phyloP scores from a whole-genome alignment of 306 rosid genomes.

The Hippophae gyantsensis region DNA sequence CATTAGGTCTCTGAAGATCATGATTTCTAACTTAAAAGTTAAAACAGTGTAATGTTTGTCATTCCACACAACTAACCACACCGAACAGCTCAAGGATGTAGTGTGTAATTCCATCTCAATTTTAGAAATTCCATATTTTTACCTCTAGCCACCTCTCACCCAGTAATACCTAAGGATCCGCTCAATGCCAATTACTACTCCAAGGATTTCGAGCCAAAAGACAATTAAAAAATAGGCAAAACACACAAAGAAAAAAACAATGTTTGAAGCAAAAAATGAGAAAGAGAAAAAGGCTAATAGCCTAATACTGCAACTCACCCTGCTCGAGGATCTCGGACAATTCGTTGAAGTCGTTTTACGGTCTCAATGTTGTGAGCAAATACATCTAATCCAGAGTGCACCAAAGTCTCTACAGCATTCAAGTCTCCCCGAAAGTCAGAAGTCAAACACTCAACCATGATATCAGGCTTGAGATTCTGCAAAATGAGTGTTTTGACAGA shows the following conservation, averaged over 20 bases:
- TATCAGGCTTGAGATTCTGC: constrained; percentile 80
- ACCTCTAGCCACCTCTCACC: too few species aligned
- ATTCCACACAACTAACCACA: too few species aligned
- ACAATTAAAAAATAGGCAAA: neutral
- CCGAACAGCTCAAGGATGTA: too few species aligned
- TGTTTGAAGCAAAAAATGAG: neutral
- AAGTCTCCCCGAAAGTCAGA: constrained; percentile 92
- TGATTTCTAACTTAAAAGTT: too few species aligned
- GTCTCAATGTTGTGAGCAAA: constrained; percentile 96
- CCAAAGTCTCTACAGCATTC: constrained; percentile 64
- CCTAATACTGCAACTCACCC: constrained; percentile 46
- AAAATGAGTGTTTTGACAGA: constrained; percentile 9
- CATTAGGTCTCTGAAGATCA: too few species aligned
- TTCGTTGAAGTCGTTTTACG: constrained; percentile 86
- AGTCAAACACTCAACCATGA: constrained; percentile 93
- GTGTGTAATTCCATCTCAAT: too few species aligned
- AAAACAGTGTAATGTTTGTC: too few species aligned
- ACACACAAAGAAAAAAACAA: neutral
- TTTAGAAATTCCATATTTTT: too few species aligned
- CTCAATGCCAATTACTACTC: too few species aligned
- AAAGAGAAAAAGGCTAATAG: constrained; percentile 1
- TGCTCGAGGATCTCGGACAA: constrained; percentile 96
- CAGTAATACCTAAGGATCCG: too few species aligned
- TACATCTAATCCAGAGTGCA: constrained; percentile 81
- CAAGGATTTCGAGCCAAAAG: neutral